phyloP scores from a whole-genome alignment of 371 early-diverging fungal species.

The Basidiobolus meristosporus region DNA sequence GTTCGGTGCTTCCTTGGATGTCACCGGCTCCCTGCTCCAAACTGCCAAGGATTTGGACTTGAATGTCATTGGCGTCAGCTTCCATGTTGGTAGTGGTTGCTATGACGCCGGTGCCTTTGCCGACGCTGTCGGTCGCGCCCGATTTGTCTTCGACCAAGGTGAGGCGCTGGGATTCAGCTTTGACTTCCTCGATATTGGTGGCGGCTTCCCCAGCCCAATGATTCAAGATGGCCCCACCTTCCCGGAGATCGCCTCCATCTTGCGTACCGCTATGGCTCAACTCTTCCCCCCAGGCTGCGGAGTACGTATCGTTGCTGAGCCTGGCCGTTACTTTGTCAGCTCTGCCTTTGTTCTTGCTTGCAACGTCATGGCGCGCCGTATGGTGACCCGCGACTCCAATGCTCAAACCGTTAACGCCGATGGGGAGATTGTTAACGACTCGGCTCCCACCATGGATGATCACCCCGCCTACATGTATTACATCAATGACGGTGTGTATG shows the following conservation, averaged over 20 bases:
- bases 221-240: conserved; percentile 55
- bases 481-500: conserved; percentile 95
- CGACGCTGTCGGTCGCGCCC: conserved; percentile 76
- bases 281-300: conserved; percentile 44
- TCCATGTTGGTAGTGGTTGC: conserved; percentile 94
- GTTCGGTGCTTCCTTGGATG: conserved; percentile 77
- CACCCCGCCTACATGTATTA: conserved; percentile 80
- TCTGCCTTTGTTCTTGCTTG: conserved; percentile 85
- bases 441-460: conserved; percentile 12
- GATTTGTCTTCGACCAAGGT: conserved; percentile 73
- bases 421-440: conserved; percentile 1
- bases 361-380: conserved; percentile 77
- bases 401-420: conserved; percentile 1
- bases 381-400: conserved; percentile 24
- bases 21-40: conserved; percentile 42
- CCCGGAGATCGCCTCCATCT: conserved; percentile 60
- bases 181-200: conserved; percentile 82
- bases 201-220: conserved; percentile 89
- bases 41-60: conserved; percentile 65
- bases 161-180: conserved; percentile 52
- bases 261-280: conserved; percentile 57
- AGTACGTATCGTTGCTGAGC: conserved; percentile 89
- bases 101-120: conserved; percentile 73
- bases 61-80: conserved; percentile 77
- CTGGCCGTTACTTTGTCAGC: conserved; percentile 90